Conservation (phyloP, 495 filamentous ascomycete genomes). For the Monascus purpureus region DNA sequence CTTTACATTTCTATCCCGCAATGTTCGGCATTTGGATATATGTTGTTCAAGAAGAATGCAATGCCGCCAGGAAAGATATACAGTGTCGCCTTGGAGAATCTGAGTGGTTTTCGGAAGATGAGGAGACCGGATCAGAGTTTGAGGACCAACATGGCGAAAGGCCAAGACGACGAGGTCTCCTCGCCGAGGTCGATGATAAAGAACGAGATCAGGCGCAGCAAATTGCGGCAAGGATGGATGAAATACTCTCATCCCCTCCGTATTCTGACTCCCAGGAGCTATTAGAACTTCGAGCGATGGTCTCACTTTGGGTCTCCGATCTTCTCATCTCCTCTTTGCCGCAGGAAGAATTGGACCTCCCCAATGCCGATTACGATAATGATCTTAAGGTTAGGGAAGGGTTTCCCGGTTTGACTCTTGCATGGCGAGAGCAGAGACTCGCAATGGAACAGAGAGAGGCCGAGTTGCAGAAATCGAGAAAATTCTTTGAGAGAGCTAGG, state of each 20-base stretch:
- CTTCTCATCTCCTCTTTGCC: conserved; percentile 27
- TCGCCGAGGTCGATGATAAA: conserved; percentile 12
- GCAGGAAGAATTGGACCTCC: conserved; percentile 3
- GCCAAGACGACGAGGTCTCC: conserved; percentile 8
- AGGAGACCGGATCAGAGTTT: conserved; percentile 12
- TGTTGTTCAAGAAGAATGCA: conserved; percentile 37
- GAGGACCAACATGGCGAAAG: conserved; percentile 3
- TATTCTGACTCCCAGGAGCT: conserved; percentile 45
- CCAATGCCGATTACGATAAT: conserved; percentile 9
- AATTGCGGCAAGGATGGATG: conserved; percentile 50
- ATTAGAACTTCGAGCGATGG: conserved; percentile 49
- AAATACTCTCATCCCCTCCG: conserved; percentile 46
- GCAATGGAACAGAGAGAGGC: conserved; percentile 19
- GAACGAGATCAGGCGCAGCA: conserved; percentile 36
- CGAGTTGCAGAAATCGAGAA: conserved; percentile 18
- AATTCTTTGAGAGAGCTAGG: conserved; percentile 23
- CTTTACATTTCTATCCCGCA: conserved; percentile 49
- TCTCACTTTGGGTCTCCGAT: conserved; percentile 55
- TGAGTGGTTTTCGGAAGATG: conserved; percentile 16
- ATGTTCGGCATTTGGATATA: conserved; percentile 57
- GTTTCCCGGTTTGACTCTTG: conserved; percentile 10
- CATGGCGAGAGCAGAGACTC: conserved; percentile 17
- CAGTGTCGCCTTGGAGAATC: conserved; percentile 7
- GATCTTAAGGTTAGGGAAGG: conserved; percentile 12
- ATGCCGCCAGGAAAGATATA: conserved; percentile 15